Base-by-base conservation (phyloP, 352 stramenopile genomes). In the Globisporangium iwayamae region DNA sequence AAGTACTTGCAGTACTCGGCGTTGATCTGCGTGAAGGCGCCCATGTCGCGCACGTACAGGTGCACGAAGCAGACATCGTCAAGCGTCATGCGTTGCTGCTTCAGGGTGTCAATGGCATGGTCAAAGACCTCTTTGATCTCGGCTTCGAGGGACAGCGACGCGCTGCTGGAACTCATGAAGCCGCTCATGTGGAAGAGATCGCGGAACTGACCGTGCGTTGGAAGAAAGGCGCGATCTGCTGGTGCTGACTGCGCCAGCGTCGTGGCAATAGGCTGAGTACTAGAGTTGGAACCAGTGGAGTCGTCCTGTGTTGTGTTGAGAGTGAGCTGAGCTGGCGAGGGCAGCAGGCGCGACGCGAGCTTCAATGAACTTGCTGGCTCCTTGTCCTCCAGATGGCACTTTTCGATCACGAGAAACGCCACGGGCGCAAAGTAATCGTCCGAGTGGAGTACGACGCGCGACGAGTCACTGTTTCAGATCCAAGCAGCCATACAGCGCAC, bases 11-110 rank as follows among this genome's bases (percentile, higher is more conserved):
- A 92, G 68, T 99, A 99, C 64, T 94, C 85, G 14, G 76, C 67
- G 72, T 99, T 99, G 56, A 99, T 89, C 20, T 76, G 80, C 4
- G 67, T 74, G 73, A 99, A 99, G 45, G 94, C 73, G 18, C 62
- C 70, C 84, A 99, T 99, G 74, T 99, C 82, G 9, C 82, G 83
- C 2, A 99, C 78, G 67, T 98, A 99, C 20, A 99, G 63, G 69
- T 99, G 96, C 18, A 99, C 94, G 74, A 98, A 99, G 55, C 97
- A 87, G 11, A 98, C 87, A 69, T 99, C 96, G 39, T 87, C 71
- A 39, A 97, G 62, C 2, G 75, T 78, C 76, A 90, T 82, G n/a
- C 60, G 41, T 58, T 90, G 60, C 18, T 60, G 57, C 4, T 50
- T 52, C 18, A 94, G 68, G 14, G 55, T 39, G 1, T 58, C 68